Conservation (phyloP, 495 filamentous ascomycete genomes). For the Penicillium macrosclerotiorum region DNA sequence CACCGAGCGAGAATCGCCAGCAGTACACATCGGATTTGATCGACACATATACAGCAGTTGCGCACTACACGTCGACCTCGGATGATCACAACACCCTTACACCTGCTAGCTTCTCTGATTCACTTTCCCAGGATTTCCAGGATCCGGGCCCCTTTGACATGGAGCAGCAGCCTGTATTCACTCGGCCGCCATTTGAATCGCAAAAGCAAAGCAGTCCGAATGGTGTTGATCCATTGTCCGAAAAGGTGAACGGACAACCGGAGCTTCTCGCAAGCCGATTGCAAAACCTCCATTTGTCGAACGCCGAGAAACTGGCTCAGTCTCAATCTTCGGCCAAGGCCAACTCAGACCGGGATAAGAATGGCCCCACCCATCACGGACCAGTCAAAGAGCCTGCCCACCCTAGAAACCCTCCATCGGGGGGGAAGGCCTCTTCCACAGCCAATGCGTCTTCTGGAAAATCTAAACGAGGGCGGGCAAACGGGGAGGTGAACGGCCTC, state of each 20-base stretch:
- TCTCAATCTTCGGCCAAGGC: constrained; percentile 21
- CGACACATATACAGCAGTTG: constrained; percentile 32
- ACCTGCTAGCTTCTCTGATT: constrained; percentile 43
- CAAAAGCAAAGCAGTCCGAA: constrained; percentile 21
- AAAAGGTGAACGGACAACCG: constrained; percentile 20
- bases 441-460: constrained; percentile 17
- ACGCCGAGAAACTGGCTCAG: constrained; percentile 33
- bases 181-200: constrained; percentile 27
- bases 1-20: constrained; percentile 32
- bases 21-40: constrained; percentile 25
- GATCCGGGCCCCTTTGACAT: constrained; percentile 39
- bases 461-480: constrained; percentile 26
- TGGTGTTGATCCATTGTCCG: constrained; percentile 3
- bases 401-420: constrained; percentile 28
- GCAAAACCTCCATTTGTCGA: constrained; percentile 39
- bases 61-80: constrained; percentile 38
- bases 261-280: constrained; percentile 39
- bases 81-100: constrained; percentile 43
- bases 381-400: constrained; percentile 29
- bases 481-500: constrained; percentile 17
- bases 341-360: constrained; percentile 30
- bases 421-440: constrained; percentile 26
- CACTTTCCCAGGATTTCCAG: constrained; percentile 40
- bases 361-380: constrained; percentile 15
- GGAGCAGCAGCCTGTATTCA: constrained; percentile 28